Conservation (phyloP, 495 filamentous ascomycete species). For the Aspergillus affinis region DNA sequence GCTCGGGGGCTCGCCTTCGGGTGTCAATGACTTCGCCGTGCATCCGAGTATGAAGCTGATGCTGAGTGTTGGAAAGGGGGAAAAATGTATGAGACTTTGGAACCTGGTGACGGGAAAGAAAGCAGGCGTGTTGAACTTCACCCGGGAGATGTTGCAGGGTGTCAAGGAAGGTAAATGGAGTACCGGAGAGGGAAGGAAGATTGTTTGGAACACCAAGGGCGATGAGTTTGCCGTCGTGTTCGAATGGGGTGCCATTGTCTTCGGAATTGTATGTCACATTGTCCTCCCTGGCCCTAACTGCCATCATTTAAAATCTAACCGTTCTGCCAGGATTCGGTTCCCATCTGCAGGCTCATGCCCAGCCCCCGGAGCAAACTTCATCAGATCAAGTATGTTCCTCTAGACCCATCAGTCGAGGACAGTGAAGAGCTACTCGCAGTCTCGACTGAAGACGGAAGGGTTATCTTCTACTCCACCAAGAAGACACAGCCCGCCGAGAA, state of each 20-base stretch:
- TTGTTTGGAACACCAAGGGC: constrained; percentile 72
- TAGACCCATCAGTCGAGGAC: constrained; percentile 39
- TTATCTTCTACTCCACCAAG: constrained; percentile 79
- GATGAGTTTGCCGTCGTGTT: constrained; percentile 89
- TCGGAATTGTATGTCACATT: constrained; percentile 63
- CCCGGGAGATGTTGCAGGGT: constrained; percentile 60
- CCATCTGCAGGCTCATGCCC: constrained; percentile 69
- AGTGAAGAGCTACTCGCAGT: constrained; percentile 62
- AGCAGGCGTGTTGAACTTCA: constrained; percentile 85
- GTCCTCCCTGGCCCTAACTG: background rate
- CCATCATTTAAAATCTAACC: constrained; percentile 15
- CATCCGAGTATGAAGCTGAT: constrained; percentile 96
- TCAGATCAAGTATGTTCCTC: constrained; percentile 67
- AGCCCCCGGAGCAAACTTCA: constrained; percentile 75
- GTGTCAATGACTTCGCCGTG: constrained; percentile 91
- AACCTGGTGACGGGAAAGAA: constrained; percentile 96
- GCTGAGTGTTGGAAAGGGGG: constrained; percentile 84
- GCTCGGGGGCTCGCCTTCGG: constrained; percentile 78
- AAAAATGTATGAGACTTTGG: constrained; percentile 91
- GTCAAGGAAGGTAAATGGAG: constrained; percentile 74
- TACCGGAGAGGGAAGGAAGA: constrained; percentile 78
- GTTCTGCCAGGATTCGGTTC: constrained; percentile 63
- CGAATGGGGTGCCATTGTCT: constrained; percentile 81
- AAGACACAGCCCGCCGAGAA: constrained; percentile 33
- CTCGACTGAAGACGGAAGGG: constrained; percentile 89